A percentile compares a stretch with the other conserved stretches of the same genome.
These are phyloP conservation scores for Mortierella sp. DNA, from an alignment of 371 early-diverging fungal species.

Conservation along the genomic window DNA sequence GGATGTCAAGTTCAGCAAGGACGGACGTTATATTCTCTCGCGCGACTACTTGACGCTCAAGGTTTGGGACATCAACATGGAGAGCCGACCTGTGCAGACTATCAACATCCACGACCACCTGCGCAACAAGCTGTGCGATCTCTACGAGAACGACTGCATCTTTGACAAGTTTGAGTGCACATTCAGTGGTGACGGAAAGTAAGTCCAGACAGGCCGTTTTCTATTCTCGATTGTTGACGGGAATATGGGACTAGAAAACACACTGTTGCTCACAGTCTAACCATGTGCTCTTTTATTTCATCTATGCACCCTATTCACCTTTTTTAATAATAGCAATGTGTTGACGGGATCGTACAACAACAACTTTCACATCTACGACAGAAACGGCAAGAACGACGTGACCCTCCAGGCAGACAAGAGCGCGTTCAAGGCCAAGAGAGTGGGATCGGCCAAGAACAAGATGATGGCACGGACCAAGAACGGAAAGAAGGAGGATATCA, in stretches of 20 bases:
- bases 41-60: slow-evolving; percentile 97
- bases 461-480: slow-evolving; percentile 57
- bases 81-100: slow-evolving; percentile 90
- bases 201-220: no score
- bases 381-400: slow-evolving; percentile 80
- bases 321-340: slow-evolving; percentile 64
- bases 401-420: slow-evolving; percentile 97
- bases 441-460: slow-evolving; percentile 69
- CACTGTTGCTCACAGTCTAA: background rate
- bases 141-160: slow-evolving; percentile 99
- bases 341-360: slow-evolving; percentile 98
- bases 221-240: no score
- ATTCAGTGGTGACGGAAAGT: slow-evolving; percentile 90
- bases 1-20: slow-evolving; percentile 95
- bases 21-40: slow-evolving; percentile 97
- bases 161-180: slow-evolving; percentile 99
- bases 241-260: background rate
- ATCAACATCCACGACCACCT: slow-evolving; percentile 97
- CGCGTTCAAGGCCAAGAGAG: slow-evolving; percentile 95
- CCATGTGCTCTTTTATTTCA: background rate
- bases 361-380: slow-evolving; percentile 93
- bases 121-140: slow-evolving; percentile 93
- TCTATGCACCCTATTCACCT: background rate
- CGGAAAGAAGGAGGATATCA: slow-evolving; percentile 80
- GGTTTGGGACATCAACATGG: slow-evolving; percentile 99